Base-by-base conservation (phyloP, 1,284 basidiomycete species). In the Wallemia hederae region DNA sequence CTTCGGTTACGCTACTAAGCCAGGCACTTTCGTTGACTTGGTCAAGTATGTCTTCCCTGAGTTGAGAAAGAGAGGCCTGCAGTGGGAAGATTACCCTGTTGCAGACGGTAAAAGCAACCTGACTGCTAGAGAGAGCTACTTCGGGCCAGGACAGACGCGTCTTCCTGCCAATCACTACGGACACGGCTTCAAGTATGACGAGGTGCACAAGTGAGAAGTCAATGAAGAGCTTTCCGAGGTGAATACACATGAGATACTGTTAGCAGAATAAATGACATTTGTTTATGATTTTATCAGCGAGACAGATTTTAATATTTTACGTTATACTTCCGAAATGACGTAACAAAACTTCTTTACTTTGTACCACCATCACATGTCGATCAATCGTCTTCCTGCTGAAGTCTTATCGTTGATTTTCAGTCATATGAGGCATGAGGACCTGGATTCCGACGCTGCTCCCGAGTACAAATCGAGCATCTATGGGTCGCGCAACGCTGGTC, bases 151-250 rank as follows among this genome's bases (percentile, higher is more conserved):
- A 2, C 64, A 68, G 57, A 65, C 63, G 39, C 62, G 59, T 19
- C 63, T 69, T 5, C 62, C 65, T 5, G 63, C 61, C 2, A 67
- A 69, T 60, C 67, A 69, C 55, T 67, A 66, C 33, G 67, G 62
- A 9, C 59, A 59, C 60, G 63, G 62, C 27, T 69, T 67, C 59
- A 63, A 62, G 22, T 69, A 33, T 33, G 31, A 33, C 7, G 19
- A 33, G 7, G 31, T 33, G 7, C 31, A 33, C 19, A 9, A 33
- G n/a, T n/a, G n/a, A n/a, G n/a, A n/a, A n/a, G n/a, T n/a, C n/a
- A n/a, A n/a, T n/a, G n/a, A n/a, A n/a, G n/a, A 33, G 31, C 9
- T 33, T 33, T 33, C 31, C 7, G 31, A 33, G 7, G 19, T 33
- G 31, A 19, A 33, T 33, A 19, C 7, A 33, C 7, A 9, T 7